Conservation (phyloP, 176 grass and related monocot species). For the Cenchrus purpureus region DNA sequence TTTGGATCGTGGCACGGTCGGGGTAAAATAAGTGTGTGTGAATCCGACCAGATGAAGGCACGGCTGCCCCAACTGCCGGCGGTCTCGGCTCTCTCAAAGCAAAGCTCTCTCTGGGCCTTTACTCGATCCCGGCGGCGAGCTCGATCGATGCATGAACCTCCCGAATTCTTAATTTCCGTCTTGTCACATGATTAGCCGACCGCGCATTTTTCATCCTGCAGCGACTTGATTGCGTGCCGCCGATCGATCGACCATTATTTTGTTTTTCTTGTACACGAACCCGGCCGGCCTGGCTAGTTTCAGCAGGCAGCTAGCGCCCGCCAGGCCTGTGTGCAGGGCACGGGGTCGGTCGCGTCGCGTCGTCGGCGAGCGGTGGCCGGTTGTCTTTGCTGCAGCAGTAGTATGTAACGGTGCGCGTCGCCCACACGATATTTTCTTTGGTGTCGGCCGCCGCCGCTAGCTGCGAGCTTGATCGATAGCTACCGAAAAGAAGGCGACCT, state of each 20-base stretch:
- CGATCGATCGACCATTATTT: not conserved
- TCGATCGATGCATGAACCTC: conserved; percentile 50
- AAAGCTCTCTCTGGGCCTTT: not conserved
- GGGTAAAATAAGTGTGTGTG: conserved; percentile 23
- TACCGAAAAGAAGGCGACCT: not conserved
- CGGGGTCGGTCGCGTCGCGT: not conserved
- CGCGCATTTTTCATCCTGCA: conserved; percentile 39
- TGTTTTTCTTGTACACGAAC: not conserved
- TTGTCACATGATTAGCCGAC: conserved; percentile 48
- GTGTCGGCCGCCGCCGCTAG: too few relatives aligned
- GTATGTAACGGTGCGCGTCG: not conserved
- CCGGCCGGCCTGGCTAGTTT: not conserved
- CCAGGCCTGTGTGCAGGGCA: not conserved
- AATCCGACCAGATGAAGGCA: conserved; percentile 46
- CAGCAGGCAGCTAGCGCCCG: not conserved
- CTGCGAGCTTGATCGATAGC: not conserved
- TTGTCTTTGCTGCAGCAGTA: too few relatives aligned
- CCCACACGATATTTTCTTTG: not conserved
- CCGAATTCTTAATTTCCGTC: conserved; percentile 18
- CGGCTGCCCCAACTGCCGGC: conserved; percentile 6
- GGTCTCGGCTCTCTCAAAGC: not conserved
- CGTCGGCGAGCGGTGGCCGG: not conserved
- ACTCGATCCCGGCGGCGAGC: conserved; percentile 4
- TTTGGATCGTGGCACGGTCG: conserved; percentile 3
- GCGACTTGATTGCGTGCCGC: conserved; percentile 34